These are phyloP conservation scores for Clonostachys chloroleuca DNA, from an alignment of 2,329 filamentous ascomycete species.

Conservation along the genomic window DNA sequence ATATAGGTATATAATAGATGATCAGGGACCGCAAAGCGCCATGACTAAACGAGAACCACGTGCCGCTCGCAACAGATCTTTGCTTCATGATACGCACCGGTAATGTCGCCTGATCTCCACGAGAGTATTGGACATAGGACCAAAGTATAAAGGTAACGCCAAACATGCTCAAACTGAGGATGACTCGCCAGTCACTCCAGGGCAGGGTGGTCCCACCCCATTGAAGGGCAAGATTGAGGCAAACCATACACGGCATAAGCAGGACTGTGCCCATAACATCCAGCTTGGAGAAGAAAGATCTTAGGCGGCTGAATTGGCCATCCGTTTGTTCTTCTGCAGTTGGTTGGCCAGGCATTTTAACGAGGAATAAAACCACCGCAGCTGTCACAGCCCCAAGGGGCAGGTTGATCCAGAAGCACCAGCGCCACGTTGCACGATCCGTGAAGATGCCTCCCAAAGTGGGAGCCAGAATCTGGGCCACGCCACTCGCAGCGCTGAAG, in stretches of 20 bases:
- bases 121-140: slow-evolving; percentile 20
- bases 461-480: slow-evolving; percentile 16
- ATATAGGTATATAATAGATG: slow-evolving; percentile 34
- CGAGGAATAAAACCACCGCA: slow-evolving; percentile 16
- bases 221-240: slow-evolving; percentile 35
- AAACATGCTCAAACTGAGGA: slow-evolving; percentile 35
- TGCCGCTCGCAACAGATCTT: slow-evolving; percentile 67
- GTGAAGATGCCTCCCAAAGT: slow-evolving; percentile 9
- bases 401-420: slow-evolving; percentile 20
- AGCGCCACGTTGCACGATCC: slow-evolving; percentile 12
- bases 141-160: slow-evolving; percentile 31
- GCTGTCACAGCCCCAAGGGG: slow-evolving; percentile 13
- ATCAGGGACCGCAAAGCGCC: not conserved
- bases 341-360: not conserved
- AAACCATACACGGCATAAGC: slow-evolving; percentile 16
- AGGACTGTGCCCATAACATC: slow-evolving; percentile 14
- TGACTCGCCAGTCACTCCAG: slow-evolving; percentile 22
- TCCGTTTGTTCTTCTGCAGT: not conserved
- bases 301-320: not conserved
- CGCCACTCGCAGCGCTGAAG: slow-evolving; percentile 28
- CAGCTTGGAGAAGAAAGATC: slow-evolving; percentile 1
- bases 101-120: slow-evolving; percentile 25
- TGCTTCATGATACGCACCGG: slow-evolving; percentile 66
- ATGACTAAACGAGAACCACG: slow-evolving; percentile 15
- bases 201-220: slow-evolving; percentile 27